Base-by-base conservation (phyloP, 805 yeast species). In the Candida easanensis region DNA sequence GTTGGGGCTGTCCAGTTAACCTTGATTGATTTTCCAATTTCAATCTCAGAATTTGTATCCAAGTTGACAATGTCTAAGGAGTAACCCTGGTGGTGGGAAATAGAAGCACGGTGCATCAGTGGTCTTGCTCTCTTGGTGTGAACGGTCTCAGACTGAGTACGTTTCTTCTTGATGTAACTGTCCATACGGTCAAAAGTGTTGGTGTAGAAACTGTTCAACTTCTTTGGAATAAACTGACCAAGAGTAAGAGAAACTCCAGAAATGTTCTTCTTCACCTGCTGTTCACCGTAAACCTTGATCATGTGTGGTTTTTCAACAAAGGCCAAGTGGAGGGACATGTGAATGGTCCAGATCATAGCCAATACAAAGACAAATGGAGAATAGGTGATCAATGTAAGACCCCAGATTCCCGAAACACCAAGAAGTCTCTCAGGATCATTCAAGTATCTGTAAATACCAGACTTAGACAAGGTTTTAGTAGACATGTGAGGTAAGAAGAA, bases 381-480 rank as follows among this genome's bases (percentile, higher is more conserved):
- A 19, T 82, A 78, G 33, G 87, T 74, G 43, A 86, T 70, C 27
- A 83, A 65, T 1, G 80, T 79, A 5, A 73, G 54, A 19, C 91
- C 93, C 88, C 88, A 84, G 30, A 84, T 74, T 14, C 91, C 91
- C 49, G 88, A 79, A 42, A 82, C 79, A 11, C 95, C 91, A 45
- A 84, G 72, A 14, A 86, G 63, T 51, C 88, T 82, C 59, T 86
- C 95, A 9, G 95, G 95, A 56, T 86, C 84, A 60, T 86, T 86
- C 58, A 86, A 71, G 61, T 84, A 86, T 51, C 91, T 76, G 59
- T 86, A 86, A 31, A 86, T 85, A 38, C 95, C 95, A 26, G 86
- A 84, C 49, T 82, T 82, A 0, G 90, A 80, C 52, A 86, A 69
- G 7, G 75, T 64, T 43, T 69, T 70, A 19, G 68, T 69, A 17